Conservation (phyloP, 148 eudicot species). For the Amaranthus hypochondriacus region DNA sequence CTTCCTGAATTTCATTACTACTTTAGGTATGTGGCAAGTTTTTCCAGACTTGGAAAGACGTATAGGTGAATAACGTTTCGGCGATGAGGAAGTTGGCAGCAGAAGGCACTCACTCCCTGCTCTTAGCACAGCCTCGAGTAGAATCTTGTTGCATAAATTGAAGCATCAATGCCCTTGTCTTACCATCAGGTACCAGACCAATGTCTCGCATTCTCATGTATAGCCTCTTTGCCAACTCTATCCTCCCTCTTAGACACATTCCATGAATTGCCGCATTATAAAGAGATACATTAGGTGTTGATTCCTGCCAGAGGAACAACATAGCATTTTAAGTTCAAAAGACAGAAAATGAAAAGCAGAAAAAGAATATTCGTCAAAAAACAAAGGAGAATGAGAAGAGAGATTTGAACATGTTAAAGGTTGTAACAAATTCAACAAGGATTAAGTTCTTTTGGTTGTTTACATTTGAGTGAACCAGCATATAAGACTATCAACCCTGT, state of each 20-base stretch:
- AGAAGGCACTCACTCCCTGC: neutral
- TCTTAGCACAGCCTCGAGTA: neutral
- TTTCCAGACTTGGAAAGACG: neutral
- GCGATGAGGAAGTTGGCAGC: neutral
- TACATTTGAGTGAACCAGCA: neutral
- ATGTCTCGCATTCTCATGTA: constrained; percentile 55
- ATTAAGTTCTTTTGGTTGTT: neutral
- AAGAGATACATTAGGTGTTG: constrained; percentile 48
- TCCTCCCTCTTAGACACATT: constrained; percentile 46
- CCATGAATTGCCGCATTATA: constrained; percentile 75
- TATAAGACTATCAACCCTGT: neutral
- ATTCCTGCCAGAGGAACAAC: constrained; percentile 25
- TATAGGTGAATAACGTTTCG: neutral
- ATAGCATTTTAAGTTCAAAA: constrained; percentile 3
- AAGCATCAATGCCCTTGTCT: constrained; percentile 69
- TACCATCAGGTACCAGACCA: constrained; percentile 59
- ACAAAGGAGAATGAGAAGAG: neutral
- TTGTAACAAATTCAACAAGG: neutral
- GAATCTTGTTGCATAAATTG: constrained; percentile 36
- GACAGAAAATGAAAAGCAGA: neutral
- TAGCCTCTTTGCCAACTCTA: constrained; percentile 49
- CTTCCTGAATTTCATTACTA: neutral
- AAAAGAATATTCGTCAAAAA: neutral
- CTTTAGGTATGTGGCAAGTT: neutral
- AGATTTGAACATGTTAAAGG: neutral